A percentile compares a stretch with the other conserved stretches of the same genome.
phyloP scores from a whole-genome alignment of 495 filamentous ascomycete species.

The Podospora pseudocomata region DNA sequence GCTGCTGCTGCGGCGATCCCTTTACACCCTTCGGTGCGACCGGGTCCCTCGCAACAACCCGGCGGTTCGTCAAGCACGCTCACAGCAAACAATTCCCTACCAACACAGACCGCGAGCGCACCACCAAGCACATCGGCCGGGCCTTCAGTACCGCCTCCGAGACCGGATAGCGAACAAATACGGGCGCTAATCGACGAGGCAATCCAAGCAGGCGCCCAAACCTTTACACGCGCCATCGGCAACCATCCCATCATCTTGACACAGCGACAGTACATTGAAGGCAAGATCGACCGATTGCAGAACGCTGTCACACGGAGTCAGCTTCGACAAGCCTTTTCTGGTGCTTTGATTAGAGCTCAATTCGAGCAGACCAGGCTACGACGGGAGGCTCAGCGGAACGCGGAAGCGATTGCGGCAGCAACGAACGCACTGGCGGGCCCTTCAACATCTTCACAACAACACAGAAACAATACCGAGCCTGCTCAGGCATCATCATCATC shows the following conservation, averaged over 20 bases:
- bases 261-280: conserved; percentile 39
- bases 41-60: neutral
- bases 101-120: conserved; percentile 9
- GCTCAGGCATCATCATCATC: neutral
- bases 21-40: conserved; percentile 23
- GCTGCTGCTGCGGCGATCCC: conserved; percentile 10
- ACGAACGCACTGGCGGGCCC: neutral
- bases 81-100: neutral
- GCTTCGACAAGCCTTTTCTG: conserved; percentile 41
- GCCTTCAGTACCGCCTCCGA: conserved; percentile 6
- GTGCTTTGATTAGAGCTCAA: conserved; percentile 41
- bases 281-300: conserved; percentile 41
- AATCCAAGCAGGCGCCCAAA: conserved; percentile 42
- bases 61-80: neutral
- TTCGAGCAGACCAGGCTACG: conserved; percentile 37
- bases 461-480: neutral
- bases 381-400: conserved; percentile 27
- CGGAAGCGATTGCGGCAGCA: conserved; percentile 9
- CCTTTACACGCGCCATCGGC: conserved; percentile 42
- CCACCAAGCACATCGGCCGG: conserved; percentile 9
- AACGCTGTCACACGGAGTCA: conserved; percentile 39
- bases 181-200: conserved; percentile 41
- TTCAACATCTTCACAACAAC: conserved; percentile 1
- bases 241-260: conserved; percentile 44
- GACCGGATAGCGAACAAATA: conserved; percentile 18